phyloP scores from a whole-genome alignment of 2,329 filamentous ascomycete genomes.

The Ascocoryne sarcoides region DNA sequence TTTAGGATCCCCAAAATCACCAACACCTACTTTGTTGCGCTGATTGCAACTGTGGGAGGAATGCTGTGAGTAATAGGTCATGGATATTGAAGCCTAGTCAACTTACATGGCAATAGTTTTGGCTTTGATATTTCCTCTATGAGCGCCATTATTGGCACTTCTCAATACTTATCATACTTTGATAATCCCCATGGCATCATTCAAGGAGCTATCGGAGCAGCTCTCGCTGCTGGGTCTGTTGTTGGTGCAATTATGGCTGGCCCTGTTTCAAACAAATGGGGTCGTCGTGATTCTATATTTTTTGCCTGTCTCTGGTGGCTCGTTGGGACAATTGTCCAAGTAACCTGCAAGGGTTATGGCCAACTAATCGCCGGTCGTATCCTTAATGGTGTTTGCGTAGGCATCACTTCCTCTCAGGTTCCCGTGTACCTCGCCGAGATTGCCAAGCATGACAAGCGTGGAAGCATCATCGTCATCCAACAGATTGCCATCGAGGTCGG shows the following conservation, averaged over 20 bases:
- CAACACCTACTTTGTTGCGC: constrained; percentile 17
- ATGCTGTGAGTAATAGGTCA: constrained; percentile 13
- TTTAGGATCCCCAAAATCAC: constrained; percentile 11
- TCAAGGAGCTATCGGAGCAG: constrained; percentile 39
- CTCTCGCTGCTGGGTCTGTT: constrained; percentile 41
- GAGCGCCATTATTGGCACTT: constrained; percentile 41
- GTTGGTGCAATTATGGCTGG: constrained; percentile 38
- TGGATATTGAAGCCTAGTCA: not conserved
- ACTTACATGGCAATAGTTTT: constrained; percentile 26
- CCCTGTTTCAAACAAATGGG: constrained; percentile 37
- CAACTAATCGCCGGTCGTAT: constrained; percentile 62
- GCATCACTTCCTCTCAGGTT: constrained; percentile 64
- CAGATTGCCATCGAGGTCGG: constrained; percentile 40
- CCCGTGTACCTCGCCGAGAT: constrained; percentile 57
- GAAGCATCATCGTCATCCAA: constrained; percentile 36
- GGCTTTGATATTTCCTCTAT: constrained; percentile 49
- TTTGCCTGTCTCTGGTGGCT: constrained; percentile 40
- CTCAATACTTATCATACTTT: constrained; percentile 42
- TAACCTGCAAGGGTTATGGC: constrained; percentile 47
- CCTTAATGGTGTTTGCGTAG: constrained; percentile 63
- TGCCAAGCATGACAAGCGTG: constrained; percentile 33
- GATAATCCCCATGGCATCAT: constrained; percentile 34
- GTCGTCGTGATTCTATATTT: constrained; percentile 37
- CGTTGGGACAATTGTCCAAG: constrained; percentile 37
- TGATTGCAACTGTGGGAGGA: constrained; percentile 12